Conservation (phyloP, 257 asterid genomes). For the Solanum microdontum region DNA sequence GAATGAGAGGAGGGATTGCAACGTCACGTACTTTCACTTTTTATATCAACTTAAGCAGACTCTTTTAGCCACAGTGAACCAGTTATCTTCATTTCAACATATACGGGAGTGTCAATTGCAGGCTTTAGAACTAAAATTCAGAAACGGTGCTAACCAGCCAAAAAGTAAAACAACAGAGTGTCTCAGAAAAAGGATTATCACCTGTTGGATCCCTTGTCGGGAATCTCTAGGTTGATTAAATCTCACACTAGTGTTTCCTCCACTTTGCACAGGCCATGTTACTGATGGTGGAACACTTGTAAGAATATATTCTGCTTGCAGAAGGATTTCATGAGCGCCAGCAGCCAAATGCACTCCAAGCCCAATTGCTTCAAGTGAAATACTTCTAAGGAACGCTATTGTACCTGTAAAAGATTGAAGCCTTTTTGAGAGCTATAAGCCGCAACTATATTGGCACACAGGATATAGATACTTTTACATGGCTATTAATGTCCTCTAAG, state of each 20-base stretch:
- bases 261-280: constrained; percentile 56
- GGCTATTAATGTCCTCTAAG: not conserved
- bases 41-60: not conserved
- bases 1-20: not conserved
- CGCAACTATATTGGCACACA: not conserved
- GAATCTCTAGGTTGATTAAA: constrained; percentile 93
- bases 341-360: constrained; percentile 96
- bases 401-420: constrained; percentile 42
- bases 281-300: constrained; percentile 76
- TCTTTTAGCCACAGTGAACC: not conserved
- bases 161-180: not conserved
- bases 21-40: not conserved
- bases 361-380: constrained; percentile 91
- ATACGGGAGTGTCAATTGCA: not conserved
- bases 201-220: constrained; percentile 94
- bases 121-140: not conserved
- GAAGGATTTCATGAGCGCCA: constrained; percentile 87
- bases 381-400: constrained; percentile 80
- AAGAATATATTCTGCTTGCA: constrained; percentile 79
- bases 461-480: not conserved
- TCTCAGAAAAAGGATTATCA: constrained; percentile 5
- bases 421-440: not conserved
- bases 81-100: not conserved
- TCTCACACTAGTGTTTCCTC: constrained; percentile 41
- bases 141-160: not conserved